Conservation (phyloP, 2,329 filamentous ascomycete species). For the Davidsoniella eucalypti region DNA sequence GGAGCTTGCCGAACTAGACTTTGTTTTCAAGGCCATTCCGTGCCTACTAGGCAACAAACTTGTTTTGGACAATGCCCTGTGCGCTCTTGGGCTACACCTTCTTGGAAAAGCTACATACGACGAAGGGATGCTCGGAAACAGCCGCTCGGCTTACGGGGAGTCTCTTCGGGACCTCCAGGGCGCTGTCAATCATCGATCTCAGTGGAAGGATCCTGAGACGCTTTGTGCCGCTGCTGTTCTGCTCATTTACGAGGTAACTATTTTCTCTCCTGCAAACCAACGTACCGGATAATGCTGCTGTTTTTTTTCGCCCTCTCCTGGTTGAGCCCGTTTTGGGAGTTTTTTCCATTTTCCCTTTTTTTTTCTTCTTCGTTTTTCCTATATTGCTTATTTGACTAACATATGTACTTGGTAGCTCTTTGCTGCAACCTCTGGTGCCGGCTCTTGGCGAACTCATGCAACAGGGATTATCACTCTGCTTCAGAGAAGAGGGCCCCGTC, state of each 20-base stretch:
- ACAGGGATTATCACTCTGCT: slow-evolving; percentile 23
- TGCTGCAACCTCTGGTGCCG: slow-evolving; percentile 23
- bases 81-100: slow-evolving; percentile 23
- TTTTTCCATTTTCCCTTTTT: neutral
- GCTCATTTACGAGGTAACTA: slow-evolving; percentile 23
- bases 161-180: slow-evolving; percentile 22
- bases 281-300: too few relatives aligned
- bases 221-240: slow-evolving; percentile 25
- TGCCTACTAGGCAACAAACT: slow-evolving; percentile 21
- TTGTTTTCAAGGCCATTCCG: slow-evolving; percentile 17
- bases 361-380: neutral
- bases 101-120: slow-evolving; percentile 22
- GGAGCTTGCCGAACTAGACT: slow-evolving; percentile 4
- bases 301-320: neutral
- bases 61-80: slow-evolving; percentile 24
- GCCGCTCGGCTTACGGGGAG: slow-evolving; percentile 23
- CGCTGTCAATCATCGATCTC: slow-evolving; percentile 21
- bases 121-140: slow-evolving; percentile 19
- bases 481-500: slow-evolving; percentile 23
- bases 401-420: slow-evolving; percentile 20
- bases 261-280: neutral
- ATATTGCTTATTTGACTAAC: neutral
- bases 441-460: slow-evolving; percentile 25
- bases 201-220: slow-evolving; percentile 26
- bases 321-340: neutral